Evolutionary conservation across 2,329 filamentous ascomycete genomes (phyloP).

Genomic region (Trichoderma gracile): DNA sequence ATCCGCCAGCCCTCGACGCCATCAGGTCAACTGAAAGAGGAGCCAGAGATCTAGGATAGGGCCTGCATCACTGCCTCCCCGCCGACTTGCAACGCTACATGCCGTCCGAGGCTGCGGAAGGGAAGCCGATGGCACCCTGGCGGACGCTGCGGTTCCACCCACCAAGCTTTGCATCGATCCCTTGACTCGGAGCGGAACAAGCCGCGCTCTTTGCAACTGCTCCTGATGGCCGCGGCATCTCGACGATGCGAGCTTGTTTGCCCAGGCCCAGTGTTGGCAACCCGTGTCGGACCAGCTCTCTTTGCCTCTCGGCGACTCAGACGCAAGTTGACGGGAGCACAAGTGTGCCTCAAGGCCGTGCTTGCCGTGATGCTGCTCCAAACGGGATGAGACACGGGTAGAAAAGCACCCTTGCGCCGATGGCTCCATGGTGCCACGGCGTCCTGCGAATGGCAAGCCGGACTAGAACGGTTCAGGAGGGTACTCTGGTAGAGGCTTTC

Average conservation of each 20-base stretch:
- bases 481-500: background rate
- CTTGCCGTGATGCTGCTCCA: background rate
- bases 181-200: background rate
- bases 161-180: slow-evolving; percentile 1
- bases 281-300: background rate
- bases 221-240: background rate
- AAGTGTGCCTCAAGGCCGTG: slow-evolving; percentile 6
- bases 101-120: slow-evolving; percentile 6
- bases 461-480: background rate
- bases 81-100: background rate
- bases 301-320: slow-evolving; percentile 1
- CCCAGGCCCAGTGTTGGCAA: background rate
- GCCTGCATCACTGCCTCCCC: background rate
- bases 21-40: background rate
- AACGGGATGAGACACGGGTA: background rate
- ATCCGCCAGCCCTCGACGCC: background rate
- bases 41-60: background rate
- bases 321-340: slow-evolving; percentile 4
- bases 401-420: background rate
- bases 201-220: background rate
- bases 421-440: background rate
- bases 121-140: slow-evolving; percentile 12
- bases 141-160: background rate
- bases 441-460: background rate
- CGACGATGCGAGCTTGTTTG: background rate